Evolutionary conservation across 306 rosid species (phyloP), one percentile per base, ranked within the genome.

Genomic region (Lathyrus sativus): DNA sequence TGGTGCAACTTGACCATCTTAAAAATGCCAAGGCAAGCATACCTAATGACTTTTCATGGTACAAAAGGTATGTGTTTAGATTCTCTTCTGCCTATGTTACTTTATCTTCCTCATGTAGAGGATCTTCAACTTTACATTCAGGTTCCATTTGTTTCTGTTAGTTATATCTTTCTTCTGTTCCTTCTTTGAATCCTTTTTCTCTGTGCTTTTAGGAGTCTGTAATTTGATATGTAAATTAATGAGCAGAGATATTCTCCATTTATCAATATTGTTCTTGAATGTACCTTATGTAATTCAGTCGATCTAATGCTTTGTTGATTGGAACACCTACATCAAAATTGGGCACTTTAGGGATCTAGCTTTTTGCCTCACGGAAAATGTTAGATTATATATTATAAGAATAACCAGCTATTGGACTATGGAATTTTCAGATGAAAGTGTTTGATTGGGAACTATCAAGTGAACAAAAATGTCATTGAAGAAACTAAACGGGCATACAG

Each of bases 31-130:
- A 90, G 87, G 96, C 98, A 50, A 93, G 96, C 91, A 93, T 90
- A 88, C 98, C 98, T 43, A 93, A 93, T 79, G 98, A 93, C 76
- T 93, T 93, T 78, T 88, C 98, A 55, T 93, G 98, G 98, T 93
- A 93, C 71, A 93, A 93, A 70, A 90, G 98, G 98, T 93, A 85
- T 66, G 85, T 2, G 54, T 75, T 53, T 62, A 18, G 15, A 37
- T 64, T 48, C 63, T n/a, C 37, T 67, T 43, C 63, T 17, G 17
- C 38, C 48, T 19, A 64, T 66, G 56, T 31, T 39, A 29, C 73
- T 54, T 57, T 61, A 24, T 72, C 44, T 67, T 69, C 18, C 62
- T 69, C 26, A 42, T 22, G 74, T 65, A 50, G 55, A 42, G 68
- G 60, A 71, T 74, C 71, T 58, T 63, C 26, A 18, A 68, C 59